A percentile compares a stretch with the other conserved stretches of the same genome.
Conservation (phyloP, 495 filamentous ascomycete genomes). For the Neurospora intermedia region DNA sequence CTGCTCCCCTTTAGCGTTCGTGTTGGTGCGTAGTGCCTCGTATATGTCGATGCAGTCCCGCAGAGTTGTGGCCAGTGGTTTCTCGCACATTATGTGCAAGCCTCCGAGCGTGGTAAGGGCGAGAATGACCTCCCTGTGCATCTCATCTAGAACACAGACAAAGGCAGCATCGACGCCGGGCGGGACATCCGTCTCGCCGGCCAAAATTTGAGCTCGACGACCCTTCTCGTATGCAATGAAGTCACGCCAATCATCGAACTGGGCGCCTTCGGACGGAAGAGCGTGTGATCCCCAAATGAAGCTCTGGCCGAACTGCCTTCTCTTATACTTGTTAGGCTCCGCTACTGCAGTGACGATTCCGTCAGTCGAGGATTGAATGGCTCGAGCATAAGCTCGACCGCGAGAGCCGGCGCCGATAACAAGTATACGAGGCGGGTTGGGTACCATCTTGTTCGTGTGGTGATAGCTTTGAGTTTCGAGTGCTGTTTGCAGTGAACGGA, state of each 20-base stretch:
- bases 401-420: slow-evolving; percentile 84
- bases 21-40: slow-evolving; percentile 30
- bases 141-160: slow-evolving; percentile 81
- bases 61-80: slow-evolving; percentile 74
- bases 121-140: slow-evolving; percentile 68
- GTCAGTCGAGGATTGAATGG: slow-evolving; percentile 47
- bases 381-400: slow-evolving; percentile 63
- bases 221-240: slow-evolving; percentile 54
- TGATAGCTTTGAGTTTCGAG: background rate
- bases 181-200: slow-evolving; percentile 30
- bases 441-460: slow-evolving; percentile 12
- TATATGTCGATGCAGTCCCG: slow-evolving; percentile 67
- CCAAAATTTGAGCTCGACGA: slow-evolving; percentile 36
- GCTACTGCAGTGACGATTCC: slow-evolving; percentile 65
- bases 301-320: slow-evolving; percentile 50
- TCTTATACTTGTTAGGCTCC: slow-evolving; percentile 72
- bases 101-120: slow-evolving; percentile 52
- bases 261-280: slow-evolving; percentile 34
- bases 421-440: slow-evolving; percentile 49
- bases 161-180: slow-evolving; percentile 68
- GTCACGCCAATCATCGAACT: slow-evolving; percentile 66
- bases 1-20: slow-evolving; percentile 17
- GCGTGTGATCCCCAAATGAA: slow-evolving; percentile 52
- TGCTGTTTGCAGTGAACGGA: slow-evolving; percentile 42
- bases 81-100: slow-evolving; percentile 88